Evolutionary conservation across 2,329 filamentous ascomycete species (phyloP), one percentile per base, ranked within the genome.

Genomic region (Calonectria pteridis): DNA sequence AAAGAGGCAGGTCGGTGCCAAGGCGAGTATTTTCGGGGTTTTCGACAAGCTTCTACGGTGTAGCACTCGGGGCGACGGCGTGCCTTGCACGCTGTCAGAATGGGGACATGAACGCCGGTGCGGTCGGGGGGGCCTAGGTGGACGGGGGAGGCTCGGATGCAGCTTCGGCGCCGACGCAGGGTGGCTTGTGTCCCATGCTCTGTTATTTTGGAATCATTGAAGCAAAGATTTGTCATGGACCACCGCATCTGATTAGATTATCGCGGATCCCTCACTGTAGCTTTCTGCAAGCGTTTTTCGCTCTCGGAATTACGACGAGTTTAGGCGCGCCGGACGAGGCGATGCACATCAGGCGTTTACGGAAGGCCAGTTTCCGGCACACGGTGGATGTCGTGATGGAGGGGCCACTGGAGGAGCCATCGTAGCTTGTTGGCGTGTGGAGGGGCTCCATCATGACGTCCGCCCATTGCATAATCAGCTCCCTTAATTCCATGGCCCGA

Each of bases 201-300:
- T 23, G n/a, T 29, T 43, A 26, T 58, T 68, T 59, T 68, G 66
- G 35, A 68, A 40, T 67, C 35, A 76, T 68, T 33, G 65, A 35
- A 49, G 23, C 31, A 72, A 73, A 40, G 28, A 78, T 80, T 79
- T 79, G 76, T 77, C 77, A 80, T 63, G 35, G n/a, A 53, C 26
- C 51, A 37, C 71, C 67, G 70, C 67, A 80, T 79, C 77, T 75
- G 77, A 77, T 80, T 72, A 77, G 76, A 79, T 76, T 76, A 68
- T 72, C 69, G 40, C 40, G 62, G 55, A 31, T 31, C 33, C 40
- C 37, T 18, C 28, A 35, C 28, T 29, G 31, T 37, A 40, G 35
- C 4, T 14, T 29, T 35, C 10, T 28, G 49, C 13, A 20, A 20
- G 23, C 18, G 23, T 29, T 67, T 67, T 58, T 50, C 33, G 4